A percentile compares a stretch with the other conserved stretches of the same genome.
phyloP scores from a whole-genome alignment of 176 grass and related monocot species.

The Aegilops tauschii region DNA sequence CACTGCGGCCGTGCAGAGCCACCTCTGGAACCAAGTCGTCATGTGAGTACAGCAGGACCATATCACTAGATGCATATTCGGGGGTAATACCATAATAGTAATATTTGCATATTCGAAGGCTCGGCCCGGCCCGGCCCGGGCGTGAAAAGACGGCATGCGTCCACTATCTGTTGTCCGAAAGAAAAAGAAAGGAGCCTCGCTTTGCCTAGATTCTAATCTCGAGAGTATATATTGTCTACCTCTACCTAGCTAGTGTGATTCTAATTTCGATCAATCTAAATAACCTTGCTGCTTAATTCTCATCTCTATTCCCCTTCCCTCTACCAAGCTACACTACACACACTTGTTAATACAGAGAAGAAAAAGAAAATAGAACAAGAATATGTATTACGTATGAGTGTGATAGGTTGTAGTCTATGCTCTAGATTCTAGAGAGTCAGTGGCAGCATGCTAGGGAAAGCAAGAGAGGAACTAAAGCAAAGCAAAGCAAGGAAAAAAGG shows the following conservation, averaged over 20 bases:
- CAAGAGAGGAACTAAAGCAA: conserved; percentile 43
- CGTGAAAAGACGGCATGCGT: conserved; percentile 47
- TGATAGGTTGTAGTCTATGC: conserved; percentile 5
- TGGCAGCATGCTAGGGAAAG: conserved; percentile 22
- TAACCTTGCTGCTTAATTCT: conserved; percentile 9
- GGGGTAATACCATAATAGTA: too few species aligned
- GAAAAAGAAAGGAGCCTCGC: conserved; percentile 30
- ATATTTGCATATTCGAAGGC: conserved; percentile 34
- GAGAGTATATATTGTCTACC: conserved; percentile 31
- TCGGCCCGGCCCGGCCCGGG: background rate
- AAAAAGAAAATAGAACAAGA: conserved; percentile 21
- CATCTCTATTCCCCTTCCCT: background rate
- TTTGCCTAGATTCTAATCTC: conserved; percentile 50
- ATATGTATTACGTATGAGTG: conserved; percentile 25
- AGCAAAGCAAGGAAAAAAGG: conserved; percentile 22
- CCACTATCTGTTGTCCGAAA: conserved; percentile 47
- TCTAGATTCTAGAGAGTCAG: background rate
- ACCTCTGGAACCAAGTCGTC: conserved; percentile 85
- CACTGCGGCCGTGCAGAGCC: conserved; percentile 50
- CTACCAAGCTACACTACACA: background rate
- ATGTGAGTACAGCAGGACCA: conserved; percentile 52
- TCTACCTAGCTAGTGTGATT: conserved; percentile 6
- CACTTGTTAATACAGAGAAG: background rate
- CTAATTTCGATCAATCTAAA: conserved; percentile 14
- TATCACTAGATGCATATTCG: background rate